Evolutionary conservation across 345 rosid genomes (phyloP).

Genomic region (Syzygium aromaticum): DNA sequence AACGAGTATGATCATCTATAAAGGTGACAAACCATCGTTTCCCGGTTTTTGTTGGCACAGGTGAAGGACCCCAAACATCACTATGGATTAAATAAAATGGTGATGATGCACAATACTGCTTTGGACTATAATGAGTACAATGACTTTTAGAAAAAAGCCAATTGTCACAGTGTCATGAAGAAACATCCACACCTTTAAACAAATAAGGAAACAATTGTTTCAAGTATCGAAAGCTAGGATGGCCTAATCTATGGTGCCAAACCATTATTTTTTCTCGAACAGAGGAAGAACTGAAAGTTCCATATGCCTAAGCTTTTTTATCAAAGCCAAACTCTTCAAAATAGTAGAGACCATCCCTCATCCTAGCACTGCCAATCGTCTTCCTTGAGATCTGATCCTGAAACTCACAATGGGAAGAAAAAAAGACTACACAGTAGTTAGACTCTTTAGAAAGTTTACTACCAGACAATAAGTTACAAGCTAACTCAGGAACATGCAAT

Average conservation of each 20-base stretch:
- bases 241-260: not conserved
- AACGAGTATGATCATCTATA: not conserved
- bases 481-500: not conserved
- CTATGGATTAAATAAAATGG: not conserved
- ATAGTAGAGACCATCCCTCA: not conserved
- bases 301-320: not conserved
- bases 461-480: accelerated
- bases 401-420: not conserved
- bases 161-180: not conserved
- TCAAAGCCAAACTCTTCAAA: not conserved
- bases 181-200: not conserved
- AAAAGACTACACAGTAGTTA: accelerated
- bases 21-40: not conserved
- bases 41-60: accelerated
- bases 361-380: not conserved
- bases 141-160: not conserved
- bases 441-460: not conserved
- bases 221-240: not conserved
- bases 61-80: not conserved
- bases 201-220: not conserved
- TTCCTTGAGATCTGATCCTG: accelerated
- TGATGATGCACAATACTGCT: accelerated
- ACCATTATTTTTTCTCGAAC: not conserved
- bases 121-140: not conserved
- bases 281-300: not conserved